phyloP scores from a whole-genome alignment of 495 filamentous ascomycete species.

The Xylaria palmicola region DNA sequence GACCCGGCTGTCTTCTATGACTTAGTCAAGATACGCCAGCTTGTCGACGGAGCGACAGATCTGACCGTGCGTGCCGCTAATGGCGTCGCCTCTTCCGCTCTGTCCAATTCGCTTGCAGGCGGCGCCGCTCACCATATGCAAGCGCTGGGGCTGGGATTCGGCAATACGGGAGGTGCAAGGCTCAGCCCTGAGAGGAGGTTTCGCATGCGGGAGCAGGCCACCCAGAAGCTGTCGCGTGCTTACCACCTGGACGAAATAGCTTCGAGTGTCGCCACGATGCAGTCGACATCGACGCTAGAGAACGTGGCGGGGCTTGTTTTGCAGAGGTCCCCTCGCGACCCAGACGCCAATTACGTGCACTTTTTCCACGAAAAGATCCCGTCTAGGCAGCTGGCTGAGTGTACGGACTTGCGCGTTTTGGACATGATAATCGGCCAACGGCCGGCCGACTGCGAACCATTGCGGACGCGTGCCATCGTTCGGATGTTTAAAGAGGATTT shows the following conservation, averaged over 20 bases:
- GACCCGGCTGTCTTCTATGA: conserved; percentile 82
- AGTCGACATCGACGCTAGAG: conserved; percentile 72
- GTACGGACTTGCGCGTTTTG: conserved; percentile 62
- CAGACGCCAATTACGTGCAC: conserved; percentile 77
- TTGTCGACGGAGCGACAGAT: conserved; percentile 74
- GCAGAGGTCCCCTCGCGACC: conserved; percentile 59
- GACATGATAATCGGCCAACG: conserved; percentile 63
- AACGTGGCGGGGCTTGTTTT: conserved; percentile 74
- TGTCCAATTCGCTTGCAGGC: conserved; percentile 51
- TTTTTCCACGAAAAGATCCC: conserved; percentile 90
- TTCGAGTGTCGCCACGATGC: conserved; percentile 79
- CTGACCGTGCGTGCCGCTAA: conserved; percentile 73
- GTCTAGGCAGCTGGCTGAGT: conserved; percentile 70
- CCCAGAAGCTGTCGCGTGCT: conserved; percentile 69
- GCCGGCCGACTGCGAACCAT: conserved; percentile 61
- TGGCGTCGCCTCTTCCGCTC: conserved; percentile 61
- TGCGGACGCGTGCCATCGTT: conserved; percentile 70
- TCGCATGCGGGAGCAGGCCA: conserved; percentile 73
- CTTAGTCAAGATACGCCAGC: conserved; percentile 72
- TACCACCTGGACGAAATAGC: conserved; percentile 80
- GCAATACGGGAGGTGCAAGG: conserved; percentile 57
- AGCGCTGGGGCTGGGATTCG: conserved; percentile 61
- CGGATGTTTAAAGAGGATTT: conserved; percentile 74
- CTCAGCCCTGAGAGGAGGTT: conserved; percentile 71
- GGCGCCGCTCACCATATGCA: conserved; percentile 53